Conservation (phyloP, 768 basidiomycete genomes). For the Galerina marginata region DNA sequence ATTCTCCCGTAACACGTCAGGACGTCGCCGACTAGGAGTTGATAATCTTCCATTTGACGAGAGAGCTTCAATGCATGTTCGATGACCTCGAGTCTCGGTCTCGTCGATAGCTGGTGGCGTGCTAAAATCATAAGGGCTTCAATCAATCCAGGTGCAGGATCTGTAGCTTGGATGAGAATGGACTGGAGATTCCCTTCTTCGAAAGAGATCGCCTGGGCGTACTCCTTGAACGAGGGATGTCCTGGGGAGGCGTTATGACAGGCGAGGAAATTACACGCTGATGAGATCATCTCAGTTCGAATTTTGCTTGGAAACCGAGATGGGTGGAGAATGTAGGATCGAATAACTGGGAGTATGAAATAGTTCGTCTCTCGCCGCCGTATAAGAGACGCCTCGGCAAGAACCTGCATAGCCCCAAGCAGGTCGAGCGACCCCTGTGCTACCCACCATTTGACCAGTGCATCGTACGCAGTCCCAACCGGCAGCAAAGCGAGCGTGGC, state of each 20-base stretch:
- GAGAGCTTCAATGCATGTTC: background rate
- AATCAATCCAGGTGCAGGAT: background rate
- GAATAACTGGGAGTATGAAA: background rate
- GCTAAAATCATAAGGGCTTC: background rate
- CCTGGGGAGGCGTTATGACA: background rate
- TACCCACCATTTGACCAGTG: slow-evolving; percentile 9
- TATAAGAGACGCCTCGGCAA: slow-evolving; percentile 10
- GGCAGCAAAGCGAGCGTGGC: slow-evolving; percentile 29
- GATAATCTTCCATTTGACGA: background rate
- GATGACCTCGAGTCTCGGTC: background rate
- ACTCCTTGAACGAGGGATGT: background rate
- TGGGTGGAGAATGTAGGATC: background rate
- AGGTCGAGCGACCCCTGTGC: background rate
- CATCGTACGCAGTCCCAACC: slow-evolving; percentile 17
- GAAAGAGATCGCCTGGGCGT: background rate
- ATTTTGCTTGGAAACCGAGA: background rate
- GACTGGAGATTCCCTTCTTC: slow-evolving; percentile 2
- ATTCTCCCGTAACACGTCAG: background rate
- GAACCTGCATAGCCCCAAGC: slow-evolving; percentile 6
- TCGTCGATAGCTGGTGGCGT: background rate
- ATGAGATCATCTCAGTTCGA: background rate
- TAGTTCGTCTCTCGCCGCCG: background rate
- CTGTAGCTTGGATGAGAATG: background rate
- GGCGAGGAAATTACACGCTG: background rate
- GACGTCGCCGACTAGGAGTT: background rate